phyloP scores from a whole-genome alignment of 768 basidiomycete species.

The Botryobasidium botryosum region DNA sequence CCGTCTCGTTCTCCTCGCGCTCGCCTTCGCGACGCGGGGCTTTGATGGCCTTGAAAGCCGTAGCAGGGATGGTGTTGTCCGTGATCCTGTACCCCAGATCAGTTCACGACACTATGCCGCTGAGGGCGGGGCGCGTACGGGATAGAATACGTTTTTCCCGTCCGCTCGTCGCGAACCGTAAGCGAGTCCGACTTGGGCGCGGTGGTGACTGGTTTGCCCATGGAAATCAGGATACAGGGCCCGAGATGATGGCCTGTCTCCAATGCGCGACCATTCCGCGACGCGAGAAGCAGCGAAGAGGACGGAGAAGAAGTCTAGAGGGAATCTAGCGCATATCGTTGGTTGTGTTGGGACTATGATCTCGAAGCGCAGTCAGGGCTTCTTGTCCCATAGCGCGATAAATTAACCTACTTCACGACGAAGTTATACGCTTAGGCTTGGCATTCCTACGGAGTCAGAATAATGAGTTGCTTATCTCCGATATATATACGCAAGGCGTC shows the following conservation, averaged over 20 bases:
- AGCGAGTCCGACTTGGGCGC: conserved; percentile 20
- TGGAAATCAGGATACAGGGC: too few relatives aligned
- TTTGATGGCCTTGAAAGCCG: conserved; percentile 61
- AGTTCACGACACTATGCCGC: conserved; percentile 15
- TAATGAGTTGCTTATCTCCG: too few relatives aligned
- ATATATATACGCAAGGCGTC: too few relatives aligned
- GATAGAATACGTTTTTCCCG: conserved; percentile 10
- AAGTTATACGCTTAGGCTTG: too few relatives aligned
- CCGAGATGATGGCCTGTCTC: conserved; percentile 43
- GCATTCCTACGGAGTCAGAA: too few relatives aligned
- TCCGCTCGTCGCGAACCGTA: conserved; percentile 11
- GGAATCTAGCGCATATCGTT: conserved; percentile 34
- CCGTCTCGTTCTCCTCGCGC: conserved; percentile 65
- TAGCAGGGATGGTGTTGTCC: conserved; percentile 65
- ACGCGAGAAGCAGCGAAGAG: conserved; percentile 84
- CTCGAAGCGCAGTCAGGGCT: background rate
- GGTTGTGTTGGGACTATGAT: background rate
- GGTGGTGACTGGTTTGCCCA: too few relatives aligned
- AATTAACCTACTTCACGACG: conserved; percentile 51
- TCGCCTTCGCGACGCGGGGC: conserved; percentile 41
- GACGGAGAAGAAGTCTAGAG: conserved; percentile 87
- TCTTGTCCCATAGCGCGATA: conserved; percentile 80
- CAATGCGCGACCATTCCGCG: conserved; percentile 89
- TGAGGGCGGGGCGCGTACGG: conserved; percentile 6
- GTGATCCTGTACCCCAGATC: conserved; percentile 47